Conservation (phyloP, 352 stramenopile genomes). For the Pythium plurisporium region DNA sequence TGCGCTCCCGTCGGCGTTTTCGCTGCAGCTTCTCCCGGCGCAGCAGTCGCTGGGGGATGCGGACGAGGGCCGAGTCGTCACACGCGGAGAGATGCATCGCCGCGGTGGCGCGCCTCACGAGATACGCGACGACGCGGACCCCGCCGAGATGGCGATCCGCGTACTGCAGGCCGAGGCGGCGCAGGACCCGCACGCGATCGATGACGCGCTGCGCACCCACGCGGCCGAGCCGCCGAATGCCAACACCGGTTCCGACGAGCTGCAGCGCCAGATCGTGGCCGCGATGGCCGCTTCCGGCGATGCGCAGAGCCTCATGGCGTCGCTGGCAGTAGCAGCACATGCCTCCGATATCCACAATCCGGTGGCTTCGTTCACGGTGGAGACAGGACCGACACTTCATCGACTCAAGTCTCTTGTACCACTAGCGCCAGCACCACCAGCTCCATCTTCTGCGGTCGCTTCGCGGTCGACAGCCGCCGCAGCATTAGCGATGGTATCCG, state of each 20-base stretch:
- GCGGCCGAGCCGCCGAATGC: conserved; percentile 2
- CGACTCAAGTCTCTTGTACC: background rate
- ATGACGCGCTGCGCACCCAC: conserved; percentile 20
- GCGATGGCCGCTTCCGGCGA: conserved; percentile 2
- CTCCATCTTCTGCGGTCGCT: too few species aligned
- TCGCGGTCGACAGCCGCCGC: background rate
- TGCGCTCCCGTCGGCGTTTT: conserved; percentile 44
- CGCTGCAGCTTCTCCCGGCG: conserved; percentile 31
- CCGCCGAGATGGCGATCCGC: conserved; percentile 20
- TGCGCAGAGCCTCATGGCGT: conserved; percentile 11
- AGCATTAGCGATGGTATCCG: background rate
- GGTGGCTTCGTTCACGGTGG: background rate
- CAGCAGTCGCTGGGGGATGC: conserved; percentile 12
- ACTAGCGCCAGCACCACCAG: background rate
- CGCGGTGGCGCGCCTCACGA: too few species aligned
- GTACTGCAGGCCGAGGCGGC: conserved; percentile 22
- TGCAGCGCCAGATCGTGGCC: conserved; percentile 9
- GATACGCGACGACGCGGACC: conserved; percentile 6
- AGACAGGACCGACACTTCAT: background rate
- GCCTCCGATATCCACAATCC: background rate
- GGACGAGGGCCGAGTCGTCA: too few species aligned
- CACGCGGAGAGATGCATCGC: too few species aligned
- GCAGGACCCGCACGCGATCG: conserved; percentile 20
- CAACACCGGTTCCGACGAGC: background rate
- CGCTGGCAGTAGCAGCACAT: background rate